Percentiles rank a stretch among this genome's conserved stretches.
phyloP scores from a whole-genome alignment of 2,329 filamentous ascomycete genomes.

The Monilinia fructicola region DNA sequence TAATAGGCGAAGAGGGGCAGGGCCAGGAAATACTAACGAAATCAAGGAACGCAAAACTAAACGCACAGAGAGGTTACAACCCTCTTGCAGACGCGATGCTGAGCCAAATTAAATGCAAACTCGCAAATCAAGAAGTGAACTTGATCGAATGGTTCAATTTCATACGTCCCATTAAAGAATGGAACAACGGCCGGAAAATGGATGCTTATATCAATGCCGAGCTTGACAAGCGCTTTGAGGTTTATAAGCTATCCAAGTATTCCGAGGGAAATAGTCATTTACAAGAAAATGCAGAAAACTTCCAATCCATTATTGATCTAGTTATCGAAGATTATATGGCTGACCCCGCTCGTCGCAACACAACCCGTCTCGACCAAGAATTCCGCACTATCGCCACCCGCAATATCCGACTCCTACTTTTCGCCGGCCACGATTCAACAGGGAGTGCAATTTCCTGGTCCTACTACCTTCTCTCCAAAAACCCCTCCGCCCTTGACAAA shows the following conservation, averaged over 20 bases:
- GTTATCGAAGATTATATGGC: constrained; percentile 31
- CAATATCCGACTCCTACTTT: constrained; percentile 30
- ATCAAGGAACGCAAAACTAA: constrained; percentile 25
- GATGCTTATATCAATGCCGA: constrained; percentile 31
- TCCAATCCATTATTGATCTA: constrained; percentile 30
- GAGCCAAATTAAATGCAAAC: constrained; percentile 29
- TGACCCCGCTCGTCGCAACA: constrained; percentile 13
- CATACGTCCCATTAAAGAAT: constrained; percentile 27
- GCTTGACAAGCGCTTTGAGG: constrained; percentile 31
- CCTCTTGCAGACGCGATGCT: constrained; percentile 29
- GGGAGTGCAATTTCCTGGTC: constrained; percentile 28
- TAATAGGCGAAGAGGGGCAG: not conserved
- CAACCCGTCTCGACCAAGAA: constrained; percentile 23
- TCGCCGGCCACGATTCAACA: constrained; percentile 34
- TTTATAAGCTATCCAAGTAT: not conserved
- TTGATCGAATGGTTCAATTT: constrained; percentile 27
- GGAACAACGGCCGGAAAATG: constrained; percentile 31
- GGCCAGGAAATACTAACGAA: not conserved
- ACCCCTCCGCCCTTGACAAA: constrained; percentile 26
- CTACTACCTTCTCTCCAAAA: constrained; percentile 30
- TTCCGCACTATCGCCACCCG: constrained; percentile 28
- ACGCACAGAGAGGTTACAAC: constrained; percentile 31
- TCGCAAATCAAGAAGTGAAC: constrained; percentile 28
- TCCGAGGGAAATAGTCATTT: constrained; percentile 17
- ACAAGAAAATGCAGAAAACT: not conserved